These are phyloP conservation scores for Fusarium albidum DNA, from an alignment of 2,329 filamentous ascomycete species.

Conservation along the genomic window DNA sequence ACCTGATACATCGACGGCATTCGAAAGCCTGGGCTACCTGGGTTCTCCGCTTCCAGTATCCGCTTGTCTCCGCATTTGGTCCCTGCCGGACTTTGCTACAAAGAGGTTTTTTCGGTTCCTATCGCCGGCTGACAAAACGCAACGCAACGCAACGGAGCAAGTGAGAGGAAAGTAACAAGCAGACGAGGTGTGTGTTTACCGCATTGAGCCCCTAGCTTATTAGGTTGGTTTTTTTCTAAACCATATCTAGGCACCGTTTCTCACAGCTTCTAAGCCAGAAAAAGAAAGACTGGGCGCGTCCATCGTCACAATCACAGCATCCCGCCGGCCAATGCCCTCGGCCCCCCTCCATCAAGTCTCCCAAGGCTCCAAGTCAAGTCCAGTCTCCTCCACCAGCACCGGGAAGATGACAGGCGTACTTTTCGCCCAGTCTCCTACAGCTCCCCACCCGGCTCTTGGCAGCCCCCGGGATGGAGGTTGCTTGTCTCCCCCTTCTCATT, in stretches of 20 bases:
- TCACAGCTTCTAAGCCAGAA: conserved; percentile 12
- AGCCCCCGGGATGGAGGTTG: conserved; percentile 38
- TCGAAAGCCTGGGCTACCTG: conserved; percentile 15
- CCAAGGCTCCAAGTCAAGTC: conserved; percentile 15
- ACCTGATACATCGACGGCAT: conserved; percentile 29
- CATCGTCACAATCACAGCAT: conserved; percentile 13
- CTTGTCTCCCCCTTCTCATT: conserved; percentile 26
- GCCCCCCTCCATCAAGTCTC: conserved; percentile 16
- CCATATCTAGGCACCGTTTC: conserved; percentile 17
- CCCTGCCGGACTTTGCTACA: conserved; percentile 33
- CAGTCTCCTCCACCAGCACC: conserved; percentile 28
- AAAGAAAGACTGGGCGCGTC: conserved; percentile 11
- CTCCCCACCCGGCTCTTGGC: conserved; percentile 61
- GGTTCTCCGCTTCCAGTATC: conserved; percentile 36
- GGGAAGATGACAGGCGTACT: conserved; percentile 40
- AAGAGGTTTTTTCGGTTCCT: conserved; percentile 7
- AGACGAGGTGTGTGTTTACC: conserved; percentile 30
- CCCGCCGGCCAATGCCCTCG: conserved; percentile 21
- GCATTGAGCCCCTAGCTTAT: conserved; percentile 16
- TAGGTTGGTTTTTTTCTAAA: conserved; percentile 16
- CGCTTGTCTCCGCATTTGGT: conserved; percentile 33
- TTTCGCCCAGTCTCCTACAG: conserved; percentile 52
- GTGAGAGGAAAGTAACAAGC: conserved; percentile 21
- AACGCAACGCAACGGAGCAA: conserved; percentile 18
- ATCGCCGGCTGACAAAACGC: conserved; percentile 17